Evolutionary conservation across 139 green algal species (phyloP), one percentile per base, ranked within the genome.

Genomic region (Tetratostichococcus sp.): DNA sequence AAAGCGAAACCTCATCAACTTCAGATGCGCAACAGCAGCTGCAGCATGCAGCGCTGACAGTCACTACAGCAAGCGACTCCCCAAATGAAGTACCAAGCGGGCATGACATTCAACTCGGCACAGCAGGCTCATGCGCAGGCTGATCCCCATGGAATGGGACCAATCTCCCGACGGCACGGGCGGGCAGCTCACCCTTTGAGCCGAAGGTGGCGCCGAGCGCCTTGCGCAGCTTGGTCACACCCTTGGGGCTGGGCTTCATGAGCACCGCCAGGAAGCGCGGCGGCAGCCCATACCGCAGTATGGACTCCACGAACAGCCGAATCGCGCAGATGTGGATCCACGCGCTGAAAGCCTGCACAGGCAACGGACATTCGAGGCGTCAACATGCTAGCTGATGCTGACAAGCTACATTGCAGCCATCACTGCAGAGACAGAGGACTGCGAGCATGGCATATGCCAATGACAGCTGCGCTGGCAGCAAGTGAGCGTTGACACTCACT

Each of bases 241-340:
- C 42, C 82, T 93, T 96, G 2, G 83, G 75, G 30, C 83, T 77
- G 19, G 94, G 93, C 76, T 89, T 84, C 50, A 97, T 85, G 1
- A 98, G 75, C 1, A 84, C 90, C 0, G 88, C 86, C 65, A 93
- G 81, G 71, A 93, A 93, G 39, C 88, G 82, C 2, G 95, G 95
- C 19, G 96, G 96, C 72, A 99, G 87, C 23, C 96, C 96, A 79
- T 99, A 99, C 5, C 96, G 87, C 77, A 99, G 81, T 50, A 99
- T 97, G 84, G 86, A 94, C 84, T 99, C 96, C 57, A 96, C 91
- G 83, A 99, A 99, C 30, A 99, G 76, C 22, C 95, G 86, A 33
- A 99, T 86, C 0, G 91, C 90, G 26, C 79, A 88, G 25, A 97
- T 79, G 83, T 99, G 96, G 75, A 98, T 91, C 89, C 91, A 98